Conservation (phyloP, 2,329 filamentous ascomycete genomes). For the Sclerotinia borealis region DNA sequence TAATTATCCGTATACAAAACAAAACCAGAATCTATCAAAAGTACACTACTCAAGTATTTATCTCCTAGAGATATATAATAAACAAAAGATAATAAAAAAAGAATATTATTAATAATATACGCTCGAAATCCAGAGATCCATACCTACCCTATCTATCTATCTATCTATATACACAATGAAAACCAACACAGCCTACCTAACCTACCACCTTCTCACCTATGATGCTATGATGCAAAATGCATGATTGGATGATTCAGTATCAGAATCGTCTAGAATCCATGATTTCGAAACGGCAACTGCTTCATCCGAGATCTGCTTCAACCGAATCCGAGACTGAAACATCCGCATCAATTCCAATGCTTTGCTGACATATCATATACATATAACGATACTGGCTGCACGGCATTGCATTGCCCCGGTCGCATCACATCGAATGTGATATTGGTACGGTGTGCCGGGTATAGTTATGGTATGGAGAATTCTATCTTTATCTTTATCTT, state of each 20-base stretch:
- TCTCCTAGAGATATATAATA: too few species aligned
- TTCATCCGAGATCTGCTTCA: constrained; percentile 5
- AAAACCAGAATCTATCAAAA: not conserved
- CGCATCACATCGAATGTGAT: not conserved
- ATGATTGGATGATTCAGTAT: not conserved
- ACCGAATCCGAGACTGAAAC: too few species aligned
- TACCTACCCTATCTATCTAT: not conserved
- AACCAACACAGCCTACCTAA: not conserved
- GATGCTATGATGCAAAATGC: not conserved
- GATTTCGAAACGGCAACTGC: not conserved
- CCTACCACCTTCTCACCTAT: not conserved
- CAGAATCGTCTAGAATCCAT: not conserved
- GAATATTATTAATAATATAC: too few species aligned
- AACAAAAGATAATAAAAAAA: not conserved
- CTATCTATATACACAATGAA: not conserved
- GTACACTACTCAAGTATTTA: too few species aligned
- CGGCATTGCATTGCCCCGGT: not conserved
- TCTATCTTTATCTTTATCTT: too few species aligned
- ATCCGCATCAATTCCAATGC: too few species aligned
- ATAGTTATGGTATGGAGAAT: not conserved
- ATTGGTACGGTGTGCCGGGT: too few species aligned
- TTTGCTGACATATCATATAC: not conserved
- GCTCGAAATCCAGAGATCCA: not conserved
- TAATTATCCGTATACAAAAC: not conserved
- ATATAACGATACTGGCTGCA: too few species aligned